Conservation (phyloP, 2,329 filamentous ascomycete species). For the Fusarium subtropicale region DNA sequence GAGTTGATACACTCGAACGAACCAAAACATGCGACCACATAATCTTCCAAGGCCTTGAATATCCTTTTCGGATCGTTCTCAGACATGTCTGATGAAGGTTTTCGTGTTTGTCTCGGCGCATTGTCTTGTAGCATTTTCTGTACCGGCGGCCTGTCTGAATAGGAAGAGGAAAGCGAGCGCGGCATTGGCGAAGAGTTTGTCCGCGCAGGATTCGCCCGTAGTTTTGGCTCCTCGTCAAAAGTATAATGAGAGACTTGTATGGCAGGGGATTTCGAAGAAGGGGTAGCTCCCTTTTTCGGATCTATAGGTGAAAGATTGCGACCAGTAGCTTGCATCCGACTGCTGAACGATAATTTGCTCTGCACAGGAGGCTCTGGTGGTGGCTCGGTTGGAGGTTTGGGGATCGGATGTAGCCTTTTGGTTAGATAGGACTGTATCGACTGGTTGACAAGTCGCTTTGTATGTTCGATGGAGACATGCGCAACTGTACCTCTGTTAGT, state of each 20-base stretch:
- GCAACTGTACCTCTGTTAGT: slow-evolving; percentile 41
- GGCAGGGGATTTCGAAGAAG: slow-evolving; percentile 28
- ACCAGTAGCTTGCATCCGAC: slow-evolving; percentile 34
- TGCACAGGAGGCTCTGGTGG: slow-evolving; percentile 24
- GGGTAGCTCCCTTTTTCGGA: slow-evolving; percentile 8
- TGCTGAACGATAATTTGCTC: slow-evolving; percentile 39
- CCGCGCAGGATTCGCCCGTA: slow-evolving; percentile 50
- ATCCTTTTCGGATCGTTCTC: slow-evolving; percentile 65
- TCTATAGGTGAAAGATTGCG: slow-evolving; percentile 14
- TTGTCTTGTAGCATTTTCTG: slow-evolving; percentile 32
- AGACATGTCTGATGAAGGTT: slow-evolving; percentile 26
- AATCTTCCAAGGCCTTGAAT: slow-evolving; percentile 83
- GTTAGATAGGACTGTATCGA: slow-evolving; percentile 51
- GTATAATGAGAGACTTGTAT: slow-evolving; percentile 45
- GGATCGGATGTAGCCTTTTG: slow-evolving; percentile 40
- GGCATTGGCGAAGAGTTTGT: slow-evolving; percentile 35
- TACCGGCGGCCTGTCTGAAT: slow-evolving; percentile 54
- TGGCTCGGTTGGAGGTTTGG: slow-evolving; percentile 29
- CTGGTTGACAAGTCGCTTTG: slow-evolving; percentile 50
- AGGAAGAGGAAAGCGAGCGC: slow-evolving; percentile 60
- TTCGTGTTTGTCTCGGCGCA: slow-evolving; percentile 26
- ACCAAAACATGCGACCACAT: slow-evolving; percentile 75
- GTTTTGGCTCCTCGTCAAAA: slow-evolving; percentile 55
- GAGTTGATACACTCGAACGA: slow-evolving; percentile 79
- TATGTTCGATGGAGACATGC: slow-evolving; percentile 52